Evolutionary conservation across 441 rosid species (phyloP).

Genomic region (Erodium texanum): DNA sequence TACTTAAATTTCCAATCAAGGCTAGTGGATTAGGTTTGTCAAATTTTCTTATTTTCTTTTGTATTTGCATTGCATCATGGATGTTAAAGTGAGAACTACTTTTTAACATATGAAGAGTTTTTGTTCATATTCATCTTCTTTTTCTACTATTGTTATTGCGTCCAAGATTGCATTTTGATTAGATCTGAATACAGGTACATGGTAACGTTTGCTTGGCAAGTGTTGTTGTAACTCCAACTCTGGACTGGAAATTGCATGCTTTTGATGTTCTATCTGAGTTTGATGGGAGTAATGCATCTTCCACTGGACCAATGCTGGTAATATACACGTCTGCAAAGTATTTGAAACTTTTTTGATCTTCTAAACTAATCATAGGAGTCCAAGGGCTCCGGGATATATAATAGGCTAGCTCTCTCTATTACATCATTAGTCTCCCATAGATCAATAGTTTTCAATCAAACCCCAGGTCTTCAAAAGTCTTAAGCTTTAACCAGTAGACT

Average conservation of each 20-base stretch:
- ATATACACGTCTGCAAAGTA: conserved; percentile 15
- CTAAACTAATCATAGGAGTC: neutral
- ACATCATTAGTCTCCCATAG: neutral
- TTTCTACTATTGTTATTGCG: neutral
- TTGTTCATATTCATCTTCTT: neutral
- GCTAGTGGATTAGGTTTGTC: neutral
- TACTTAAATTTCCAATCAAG: neutral
- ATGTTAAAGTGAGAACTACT: neutral
- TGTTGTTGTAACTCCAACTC: conserved; percentile 87
- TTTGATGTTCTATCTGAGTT: conserved; percentile 92
- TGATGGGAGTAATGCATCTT: conserved; percentile 74
- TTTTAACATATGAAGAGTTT: neutral
- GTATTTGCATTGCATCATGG: conserved; percentile 1
- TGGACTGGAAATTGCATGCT: conserved; percentile 99
- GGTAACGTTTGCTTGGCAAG: conserved; percentile 92
- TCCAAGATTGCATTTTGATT: conserved; percentile 13
- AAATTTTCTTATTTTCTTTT: neutral
- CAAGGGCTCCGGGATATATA: neutral
- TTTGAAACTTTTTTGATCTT: neutral
- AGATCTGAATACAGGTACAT: conserved; percentile 60
- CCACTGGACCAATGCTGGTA: conserved; percentile 98
- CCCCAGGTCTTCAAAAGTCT: neutral
- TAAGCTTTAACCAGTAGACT: neutral
- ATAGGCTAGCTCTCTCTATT: neutral
- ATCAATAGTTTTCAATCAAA: neutral